A percentile compares a stretch with the other conserved stretches of the same genome.
phyloP scores from a whole-genome alignment of 768 basidiomycete genomes.

The Leccinum olivaceopallidum region DNA sequence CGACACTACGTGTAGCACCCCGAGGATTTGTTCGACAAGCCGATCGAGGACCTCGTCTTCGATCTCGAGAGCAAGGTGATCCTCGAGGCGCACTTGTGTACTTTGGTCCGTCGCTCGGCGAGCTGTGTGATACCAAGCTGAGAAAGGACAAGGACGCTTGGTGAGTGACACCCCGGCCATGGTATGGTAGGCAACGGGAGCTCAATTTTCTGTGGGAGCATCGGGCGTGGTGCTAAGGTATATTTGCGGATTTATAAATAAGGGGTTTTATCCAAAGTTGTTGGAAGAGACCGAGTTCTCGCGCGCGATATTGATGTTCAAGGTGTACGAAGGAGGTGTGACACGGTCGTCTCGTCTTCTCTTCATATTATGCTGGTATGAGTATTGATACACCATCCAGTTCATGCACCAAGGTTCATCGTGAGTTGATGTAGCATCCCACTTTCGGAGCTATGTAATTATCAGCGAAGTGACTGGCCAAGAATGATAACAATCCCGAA shows the following conservation, averaged over 20 bases:
- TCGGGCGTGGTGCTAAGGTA: neutral
- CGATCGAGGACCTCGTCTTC: slow-evolving; percentile 61
- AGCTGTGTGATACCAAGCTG: slow-evolving; percentile 63
- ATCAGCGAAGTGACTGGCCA: too few relatives aligned
- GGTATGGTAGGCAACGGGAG: neutral
- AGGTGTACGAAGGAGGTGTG: slow-evolving; percentile 87
- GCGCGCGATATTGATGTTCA: slow-evolving; percentile 65
- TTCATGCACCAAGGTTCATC: slow-evolving; percentile 88
- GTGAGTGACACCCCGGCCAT: slow-evolving; percentile 37
- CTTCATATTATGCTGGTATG: neutral
- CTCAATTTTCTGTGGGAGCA: neutral
- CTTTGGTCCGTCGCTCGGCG: slow-evolving; percentile 64
- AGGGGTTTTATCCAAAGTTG: slow-evolving; percentile 33
- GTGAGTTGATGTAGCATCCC: slow-evolving; percentile 39
- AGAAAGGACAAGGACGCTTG: slow-evolving; percentile 77
- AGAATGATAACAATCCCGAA: too few relatives aligned
- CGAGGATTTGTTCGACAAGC: slow-evolving; percentile 63
- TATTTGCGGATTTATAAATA: too few relatives aligned
- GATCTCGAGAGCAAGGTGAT: slow-evolving; percentile 75
- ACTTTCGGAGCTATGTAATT: too few relatives aligned
- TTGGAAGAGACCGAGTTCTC: slow-evolving; percentile 85
- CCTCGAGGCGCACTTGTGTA: slow-evolving; percentile 79
- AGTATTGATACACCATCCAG: slow-evolving; percentile 33
- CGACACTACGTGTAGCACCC: slow-evolving; percentile 73
- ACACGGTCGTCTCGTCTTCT: slow-evolving; percentile 39